Percentiles rank a stretch among this genome's conserved stretches.
These are phyloP conservation scores for Boletales sp. DNA, from an alignment of 768 basidiomycete genomes.

Conservation along the genomic window DNA sequence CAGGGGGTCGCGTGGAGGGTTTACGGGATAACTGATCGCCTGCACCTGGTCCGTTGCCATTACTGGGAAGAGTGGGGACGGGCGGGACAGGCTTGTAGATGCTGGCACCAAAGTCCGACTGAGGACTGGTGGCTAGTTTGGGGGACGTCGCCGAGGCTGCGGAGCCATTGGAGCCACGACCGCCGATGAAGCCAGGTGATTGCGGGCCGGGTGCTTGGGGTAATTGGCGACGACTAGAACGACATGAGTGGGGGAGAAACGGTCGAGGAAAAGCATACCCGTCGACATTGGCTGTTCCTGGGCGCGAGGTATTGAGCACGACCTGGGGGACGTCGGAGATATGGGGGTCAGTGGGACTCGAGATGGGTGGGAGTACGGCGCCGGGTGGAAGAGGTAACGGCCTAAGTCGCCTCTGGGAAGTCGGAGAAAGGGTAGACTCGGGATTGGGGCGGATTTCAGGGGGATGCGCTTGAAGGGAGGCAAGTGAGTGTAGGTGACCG, in stretches of 20 bases:
- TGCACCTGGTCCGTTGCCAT: conserved; percentile 3
- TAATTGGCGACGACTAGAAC: conserved; percentile 27
- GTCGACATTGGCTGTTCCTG: conserved; percentile 24
- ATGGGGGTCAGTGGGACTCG: conserved; percentile 18
- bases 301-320: conserved; percentile 13
- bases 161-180: conserved; percentile 23
- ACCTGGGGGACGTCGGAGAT: conserved; percentile 10
- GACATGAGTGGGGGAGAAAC: background rate
- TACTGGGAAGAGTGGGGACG: conserved; percentile 15
- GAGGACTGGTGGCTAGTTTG: conserved; percentile 12
- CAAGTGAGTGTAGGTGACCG: background rate
- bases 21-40: conserved; percentile 21
- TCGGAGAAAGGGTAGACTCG: conserved; percentile 27
- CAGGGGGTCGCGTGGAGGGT: conserved; percentile 26
- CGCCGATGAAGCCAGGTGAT: conserved; percentile 4
- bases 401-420: conserved; percentile 25
- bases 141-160: conserved; percentile 14
- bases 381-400: conserved; percentile 29
- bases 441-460: conserved; percentile 19
- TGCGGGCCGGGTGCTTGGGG: conserved; percentile 24
- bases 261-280: conserved; percentile 11
- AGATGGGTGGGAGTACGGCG: conserved; percentile 4
- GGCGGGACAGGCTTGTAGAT: conserved; percentile 31
- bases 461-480: background rate
- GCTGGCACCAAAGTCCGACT: conserved; percentile 19